Conservation (phyloP, 257 asterid species). For the Ligustrum vulgare region DNA sequence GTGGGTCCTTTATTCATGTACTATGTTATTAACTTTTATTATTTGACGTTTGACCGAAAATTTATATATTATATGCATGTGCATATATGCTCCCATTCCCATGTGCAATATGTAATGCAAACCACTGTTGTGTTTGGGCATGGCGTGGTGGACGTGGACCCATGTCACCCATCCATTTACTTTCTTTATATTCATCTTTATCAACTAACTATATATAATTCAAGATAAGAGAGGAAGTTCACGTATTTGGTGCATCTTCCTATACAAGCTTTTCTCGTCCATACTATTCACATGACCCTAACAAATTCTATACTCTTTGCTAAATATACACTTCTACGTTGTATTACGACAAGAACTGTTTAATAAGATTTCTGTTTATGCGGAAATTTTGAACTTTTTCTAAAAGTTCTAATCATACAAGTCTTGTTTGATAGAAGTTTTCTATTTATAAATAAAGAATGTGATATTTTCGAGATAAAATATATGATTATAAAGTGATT, state of each 20-base stretch:
- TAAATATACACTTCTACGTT: not conserved
- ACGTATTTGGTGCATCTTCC: not conserved
- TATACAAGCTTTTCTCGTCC: not conserved
- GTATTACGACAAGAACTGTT: no score
- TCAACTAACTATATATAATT: not conserved
- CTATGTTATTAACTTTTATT: not conserved
- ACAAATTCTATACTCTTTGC: not conserved
- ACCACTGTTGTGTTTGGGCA: not conserved
- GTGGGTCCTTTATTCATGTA: not conserved
- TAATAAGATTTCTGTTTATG: no score
- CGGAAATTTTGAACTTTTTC: no score
- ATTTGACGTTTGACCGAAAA: not conserved
- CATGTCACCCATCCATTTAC: constrained; percentile 5
- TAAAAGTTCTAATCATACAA: no score
- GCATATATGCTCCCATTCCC: not conserved
- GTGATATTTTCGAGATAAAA: no score
- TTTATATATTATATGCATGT: not conserved
- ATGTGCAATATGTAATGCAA: not conserved
- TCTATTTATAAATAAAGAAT: no score
- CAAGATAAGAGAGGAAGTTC: not conserved
- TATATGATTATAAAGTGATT: no score
- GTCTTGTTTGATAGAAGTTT: no score
- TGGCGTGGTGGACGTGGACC: not conserved
- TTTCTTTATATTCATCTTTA: not conserved
- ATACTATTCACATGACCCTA: not conserved